Evolutionary conservation across 73 alveolate genomes (phyloP), one percentile per base, ranked within the genome.

Genomic region (Paramecium octaurelia): DNA sequence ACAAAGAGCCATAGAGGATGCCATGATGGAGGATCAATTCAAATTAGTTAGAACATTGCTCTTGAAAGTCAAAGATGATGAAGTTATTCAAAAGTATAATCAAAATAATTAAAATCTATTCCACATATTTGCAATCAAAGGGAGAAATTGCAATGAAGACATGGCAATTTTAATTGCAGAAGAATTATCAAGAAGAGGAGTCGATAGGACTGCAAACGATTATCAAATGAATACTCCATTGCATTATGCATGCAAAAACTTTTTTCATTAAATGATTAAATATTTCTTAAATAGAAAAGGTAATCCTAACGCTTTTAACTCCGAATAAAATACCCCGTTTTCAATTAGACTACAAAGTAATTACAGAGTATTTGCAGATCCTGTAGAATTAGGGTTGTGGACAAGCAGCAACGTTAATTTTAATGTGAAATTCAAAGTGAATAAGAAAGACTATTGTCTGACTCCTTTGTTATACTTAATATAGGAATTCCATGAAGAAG

Each of bases 1-100:
- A n/a, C 69, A 73, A 85, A 11, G 42, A 14, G 98, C 98, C 8
- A 92, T 95, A 95, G 93, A 95, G 58, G 98, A 95, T 54, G 96
- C 98, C 0, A 76, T 95, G 95, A 93, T 93, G 44, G 97, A 94
- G 57, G 86, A 68, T 42, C 77, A 94, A 88, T 93, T 95, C 70
- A 80, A 95, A 83, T 92, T 94, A 21, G 98, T 95, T 21, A 57
- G 88, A 20, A 94, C 96, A 1, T 92, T 92, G 7, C 83, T 95
- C 23, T 59, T 95, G 12, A 95, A 95, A 88, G 85, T 64, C 48
- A 92, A 89, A 6, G 96, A 94, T n/a, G 94, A 94, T 50, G 23
- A 12, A 34, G 93, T 92, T 8, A 16, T 94, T 50, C 34, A 86
- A 31, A 57, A 95, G 59, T 71, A 29, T 70, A 95, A 95, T 54